These are phyloP conservation scores for Spathaspora hagerdaliae DNA, from an alignment of 805 yeast genomes.

Conservation along the genomic window DNA sequence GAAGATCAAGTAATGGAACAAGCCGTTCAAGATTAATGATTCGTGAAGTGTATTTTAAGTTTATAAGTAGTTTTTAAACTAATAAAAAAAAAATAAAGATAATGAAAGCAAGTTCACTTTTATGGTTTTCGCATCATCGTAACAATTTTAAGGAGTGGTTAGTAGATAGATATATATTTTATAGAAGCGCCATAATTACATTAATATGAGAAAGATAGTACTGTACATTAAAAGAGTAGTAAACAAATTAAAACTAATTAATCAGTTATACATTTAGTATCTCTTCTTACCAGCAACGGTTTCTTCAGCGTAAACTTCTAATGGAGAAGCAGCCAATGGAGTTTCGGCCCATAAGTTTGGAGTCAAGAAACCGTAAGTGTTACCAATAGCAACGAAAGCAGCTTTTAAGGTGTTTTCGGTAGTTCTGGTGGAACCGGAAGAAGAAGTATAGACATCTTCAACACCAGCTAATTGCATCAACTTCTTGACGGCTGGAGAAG, in stretches of 20 bases:
- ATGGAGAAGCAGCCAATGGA: constrained; percentile 84
- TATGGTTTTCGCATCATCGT: background rate
- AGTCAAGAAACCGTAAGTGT: constrained; percentile 99
- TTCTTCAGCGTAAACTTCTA: constrained; percentile 90
- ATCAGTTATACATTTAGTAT: constrained; percentile 44
- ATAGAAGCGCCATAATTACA: too few relatives aligned
- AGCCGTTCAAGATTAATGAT: constrained; percentile 31
- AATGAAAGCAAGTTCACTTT: constrained; percentile 1
- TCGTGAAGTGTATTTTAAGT: too few relatives aligned
- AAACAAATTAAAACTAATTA: constrained; percentile 1
- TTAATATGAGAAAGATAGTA: background rate
- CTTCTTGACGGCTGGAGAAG: constrained; percentile 99
- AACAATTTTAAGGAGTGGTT: too few relatives aligned
- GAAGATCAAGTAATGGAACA: constrained; percentile 71
- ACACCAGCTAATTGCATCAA: constrained; percentile 99
- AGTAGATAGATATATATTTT: too few relatives aligned
- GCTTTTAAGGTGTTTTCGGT: constrained; percentile 99
- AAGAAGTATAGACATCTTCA: constrained; percentile 98
- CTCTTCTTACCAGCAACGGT: constrained; percentile 72
- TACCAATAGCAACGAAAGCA: constrained; percentile 98
- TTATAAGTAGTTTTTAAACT: constrained; percentile 1
- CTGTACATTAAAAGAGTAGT: background rate
- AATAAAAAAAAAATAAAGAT: constrained; percentile 7
- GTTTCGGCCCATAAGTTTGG: constrained; percentile 96
- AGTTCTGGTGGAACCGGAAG: constrained; percentile 99